Percentiles rank a stretch among this genome's conserved stretches.
These are phyloP conservation scores for Collybia sordida DNA, from an alignment of 768 basidiomycete species.

Conservation along the genomic window DNA sequence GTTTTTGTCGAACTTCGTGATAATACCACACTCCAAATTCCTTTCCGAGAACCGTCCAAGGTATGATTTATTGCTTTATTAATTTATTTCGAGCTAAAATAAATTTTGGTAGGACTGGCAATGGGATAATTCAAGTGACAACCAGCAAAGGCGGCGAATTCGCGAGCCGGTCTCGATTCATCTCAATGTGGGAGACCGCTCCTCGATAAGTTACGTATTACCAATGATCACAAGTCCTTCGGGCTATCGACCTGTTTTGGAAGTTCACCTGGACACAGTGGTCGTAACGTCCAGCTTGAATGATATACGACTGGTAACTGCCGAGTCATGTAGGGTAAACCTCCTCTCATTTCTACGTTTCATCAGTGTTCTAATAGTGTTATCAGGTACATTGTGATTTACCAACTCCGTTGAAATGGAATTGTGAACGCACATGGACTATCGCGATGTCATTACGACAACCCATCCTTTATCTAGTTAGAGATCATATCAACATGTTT, in stretches of 20 bases:
- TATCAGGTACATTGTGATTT: slow-evolving; percentile 67
- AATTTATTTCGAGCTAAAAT: slow-evolving; percentile 4
- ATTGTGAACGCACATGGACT: slow-evolving; percentile 76
- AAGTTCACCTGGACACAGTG: slow-evolving; percentile 82
- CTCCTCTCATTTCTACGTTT: background rate
- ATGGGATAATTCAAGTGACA: slow-evolving; percentile 67
- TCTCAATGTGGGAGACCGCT: slow-evolving; percentile 73
- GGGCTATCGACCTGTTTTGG: slow-evolving; percentile 80
- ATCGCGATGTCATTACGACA: slow-evolving; percentile 71
- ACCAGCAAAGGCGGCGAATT: slow-evolving; percentile 49
- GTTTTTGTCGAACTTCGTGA: slow-evolving; percentile 81
- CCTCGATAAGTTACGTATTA: slow-evolving; percentile 82
- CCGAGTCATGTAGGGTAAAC: slow-evolving; percentile 76
- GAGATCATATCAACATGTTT: slow-evolving; percentile 95
- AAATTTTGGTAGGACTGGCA: slow-evolving; percentile 73
- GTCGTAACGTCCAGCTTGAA: slow-evolving; percentile 83
- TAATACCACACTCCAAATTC: slow-evolving; percentile 76
- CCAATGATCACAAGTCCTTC: slow-evolving; percentile 72
- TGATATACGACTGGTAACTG: slow-evolving; percentile 73
- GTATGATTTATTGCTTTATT: slow-evolving; percentile 27
- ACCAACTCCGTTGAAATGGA: slow-evolving; percentile 83
- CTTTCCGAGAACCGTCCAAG: slow-evolving; percentile 91
- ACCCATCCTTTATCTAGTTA: slow-evolving; percentile 74
- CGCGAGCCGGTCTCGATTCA: slow-evolving; percentile 74
- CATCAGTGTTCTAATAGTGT: background rate